These are phyloP conservation scores for Lactarius indigo DNA, from an alignment of 768 basidiomycete species.

Conservation along the genomic window DNA sequence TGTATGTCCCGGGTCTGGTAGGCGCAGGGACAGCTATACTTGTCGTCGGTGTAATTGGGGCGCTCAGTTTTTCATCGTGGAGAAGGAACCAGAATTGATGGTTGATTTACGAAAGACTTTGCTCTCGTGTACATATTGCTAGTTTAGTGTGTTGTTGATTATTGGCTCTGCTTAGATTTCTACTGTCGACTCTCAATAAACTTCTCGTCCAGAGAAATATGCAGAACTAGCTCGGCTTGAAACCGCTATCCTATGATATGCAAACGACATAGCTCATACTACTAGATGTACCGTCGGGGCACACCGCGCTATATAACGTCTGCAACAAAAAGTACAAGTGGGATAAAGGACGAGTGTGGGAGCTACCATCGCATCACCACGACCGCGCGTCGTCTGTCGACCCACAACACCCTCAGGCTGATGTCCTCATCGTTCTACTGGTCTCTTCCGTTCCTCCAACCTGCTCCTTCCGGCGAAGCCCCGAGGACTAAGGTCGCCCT, in stretches of 20 bases:
- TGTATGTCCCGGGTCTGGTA: slow-evolving; percentile 74
- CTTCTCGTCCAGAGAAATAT: neutral
- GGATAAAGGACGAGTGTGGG: neutral
- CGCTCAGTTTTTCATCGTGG: slow-evolving; percentile 63
- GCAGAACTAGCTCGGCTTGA: neutral
- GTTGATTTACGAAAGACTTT: slow-evolving; percentile 14
- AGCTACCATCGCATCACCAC: neutral
- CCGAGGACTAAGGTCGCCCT: slow-evolving; percentile 43
- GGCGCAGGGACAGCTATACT: slow-evolving; percentile 82
- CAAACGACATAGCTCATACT: neutral
- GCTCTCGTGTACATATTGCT: slow-evolving; percentile 11
- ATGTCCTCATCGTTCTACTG: slow-evolving; percentile 15
- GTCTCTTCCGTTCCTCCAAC: slow-evolving; percentile 20
- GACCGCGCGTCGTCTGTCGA: neutral
- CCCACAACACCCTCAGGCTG: neutral
- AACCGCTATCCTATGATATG: neutral
- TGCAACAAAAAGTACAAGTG: neutral
- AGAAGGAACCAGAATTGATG: slow-evolving; percentile 33
- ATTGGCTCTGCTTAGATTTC: slow-evolving; percentile 18
- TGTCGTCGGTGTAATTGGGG: slow-evolving; percentile 74
- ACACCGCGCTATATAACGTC: neutral
- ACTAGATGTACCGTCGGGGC: neutral
- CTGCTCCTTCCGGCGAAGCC: neutral
- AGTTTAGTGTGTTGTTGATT: slow-evolving; percentile 16
- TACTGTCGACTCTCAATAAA: slow-evolving; percentile 1